Base-by-base conservation (phyloP, 83 land plant genomes). In the Larix sibirica region DNA sequence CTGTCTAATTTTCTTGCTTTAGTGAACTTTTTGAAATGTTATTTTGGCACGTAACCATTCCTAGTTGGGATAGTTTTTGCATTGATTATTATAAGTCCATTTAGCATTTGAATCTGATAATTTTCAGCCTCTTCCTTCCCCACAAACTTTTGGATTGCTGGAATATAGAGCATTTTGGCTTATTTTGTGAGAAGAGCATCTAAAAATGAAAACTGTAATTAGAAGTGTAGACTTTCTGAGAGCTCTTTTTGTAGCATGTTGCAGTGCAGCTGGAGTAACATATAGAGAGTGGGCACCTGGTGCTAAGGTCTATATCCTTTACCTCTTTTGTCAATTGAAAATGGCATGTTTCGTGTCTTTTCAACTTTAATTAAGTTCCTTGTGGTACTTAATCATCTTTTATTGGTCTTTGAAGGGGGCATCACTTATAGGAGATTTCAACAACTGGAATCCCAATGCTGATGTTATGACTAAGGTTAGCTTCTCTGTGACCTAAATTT, bases 221-320 rank as follows among this genome's bases (percentile, higher is more conserved):
- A 9, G 8, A 10, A 50, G 56, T 42, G 24, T 73, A 56, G 44
- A n/a, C 42, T 73, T 73, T 42, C 77, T 73, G 24, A 73, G 76
- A 71, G 56, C 47, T 73, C 24, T 21, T 73, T 42, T 44, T 73
- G 10, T 73, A 73, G 76, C 77, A 73, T 73, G 82, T 81, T 83
- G 21, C 92, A 96, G 97, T 87, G 88, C 74, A 1, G 84, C 80
- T 64, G 99, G 97, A 33, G 88, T 96, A 44, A 94, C 99, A 33
- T 96, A 94, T 74, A 83, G 99, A 65, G 99, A 96, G 81, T 96
- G 99, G 99, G 99, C 97, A 62, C 99, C 99, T 47, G 99, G 94
- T 71, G 95, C 99, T 62, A 92, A 91, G 96, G 98, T 95, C 26
- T 6, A 31, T 84, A 42, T 67, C 17, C 10, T 66, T 23, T 23